Conservation (phyloP, 768 basidiomycete genomes). For the Panus rudis region DNA sequence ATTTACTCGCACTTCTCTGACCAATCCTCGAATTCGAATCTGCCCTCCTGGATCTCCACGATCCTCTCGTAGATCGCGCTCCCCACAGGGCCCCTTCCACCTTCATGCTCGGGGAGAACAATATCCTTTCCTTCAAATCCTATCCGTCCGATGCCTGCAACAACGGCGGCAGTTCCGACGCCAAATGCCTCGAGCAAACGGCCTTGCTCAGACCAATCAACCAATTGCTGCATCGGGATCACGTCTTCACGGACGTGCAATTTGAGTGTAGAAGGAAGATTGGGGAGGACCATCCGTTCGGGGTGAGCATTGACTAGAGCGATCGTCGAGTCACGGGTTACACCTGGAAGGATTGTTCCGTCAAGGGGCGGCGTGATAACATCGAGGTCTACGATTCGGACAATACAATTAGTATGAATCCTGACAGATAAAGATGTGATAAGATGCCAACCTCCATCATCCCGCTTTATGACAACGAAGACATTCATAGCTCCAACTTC, state of each 20-base stretch:
- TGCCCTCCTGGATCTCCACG: constrained; percentile 72
- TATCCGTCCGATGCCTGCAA: constrained; percentile 64
- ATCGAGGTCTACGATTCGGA: constrained; percentile 49
- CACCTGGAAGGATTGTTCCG: constrained; percentile 88
- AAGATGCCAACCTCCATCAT: constrained; percentile 31
- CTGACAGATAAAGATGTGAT: neutral
- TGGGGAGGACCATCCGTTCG: constrained; percentile 27
- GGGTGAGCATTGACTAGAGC: constrained; percentile 58
- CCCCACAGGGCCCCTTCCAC: constrained; percentile 49
- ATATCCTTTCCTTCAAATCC: constrained; percentile 66
- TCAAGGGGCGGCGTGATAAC: constrained; percentile 85
- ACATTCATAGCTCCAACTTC: constrained; percentile 53
- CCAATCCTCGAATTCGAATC: constrained; percentile 57
- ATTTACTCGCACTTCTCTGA: constrained; percentile 34
- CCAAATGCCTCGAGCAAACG: constrained; percentile 77
- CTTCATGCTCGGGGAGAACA: constrained; percentile 50
- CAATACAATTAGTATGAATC: neutral
- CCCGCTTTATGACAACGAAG: constrained; percentile 39
- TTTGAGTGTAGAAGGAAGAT: constrained; percentile 36
- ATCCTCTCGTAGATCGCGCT: constrained; percentile 64
- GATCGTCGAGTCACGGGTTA: constrained; percentile 84
- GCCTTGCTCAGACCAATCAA: constrained; percentile 42
- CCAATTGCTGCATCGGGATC: constrained; percentile 39
- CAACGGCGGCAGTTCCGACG: constrained; percentile 77
- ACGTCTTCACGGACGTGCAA: constrained; percentile 36